Conservation (phyloP, 495 filamentous ascomycete genomes). For the Articulospora tetracladia region DNA sequence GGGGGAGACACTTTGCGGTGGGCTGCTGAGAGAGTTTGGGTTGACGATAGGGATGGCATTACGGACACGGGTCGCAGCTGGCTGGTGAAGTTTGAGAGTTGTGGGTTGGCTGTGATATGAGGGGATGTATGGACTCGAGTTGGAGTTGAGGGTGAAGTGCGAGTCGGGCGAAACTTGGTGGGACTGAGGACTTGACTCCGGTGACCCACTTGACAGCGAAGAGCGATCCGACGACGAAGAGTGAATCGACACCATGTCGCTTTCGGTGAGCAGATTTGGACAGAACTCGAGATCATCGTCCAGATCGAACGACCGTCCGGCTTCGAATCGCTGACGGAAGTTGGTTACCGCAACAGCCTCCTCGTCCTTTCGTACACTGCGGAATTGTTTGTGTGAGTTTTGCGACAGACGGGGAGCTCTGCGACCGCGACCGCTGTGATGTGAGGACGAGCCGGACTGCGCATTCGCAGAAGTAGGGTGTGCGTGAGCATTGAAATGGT, state of each 20-base stretch:
- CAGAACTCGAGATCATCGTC: constrained; percentile 98
- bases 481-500: constrained; percentile 61
- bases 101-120: constrained; percentile 47
- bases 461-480: constrained; percentile 53
- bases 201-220: constrained; percentile 89
- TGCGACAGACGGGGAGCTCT: constrained; percentile 81
- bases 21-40: constrained; percentile 87
- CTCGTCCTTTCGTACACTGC: constrained; percentile 78
- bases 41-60: constrained; percentile 99
- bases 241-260: constrained; percentile 61
- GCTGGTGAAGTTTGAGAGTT: constrained; percentile 78
- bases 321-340: constrained; percentile 84
- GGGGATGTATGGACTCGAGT: constrained; percentile 67
- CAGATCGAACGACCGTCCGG: constrained; percentile 90
- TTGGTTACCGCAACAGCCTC: constrained; percentile 69
- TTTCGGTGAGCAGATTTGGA: constrained; percentile 87
- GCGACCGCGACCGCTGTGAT: constrained; percentile 83
- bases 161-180: constrained; percentile 65
- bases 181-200: constrained; percentile 78
- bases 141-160: constrained; percentile 73
- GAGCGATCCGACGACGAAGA: constrained; percentile 93
- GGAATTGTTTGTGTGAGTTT: constrained; percentile 81
- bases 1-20: constrained; percentile 85
- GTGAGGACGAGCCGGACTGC: constrained; percentile 41
- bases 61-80: constrained; percentile 77